These are phyloP conservation scores for Vanrija pseudolonga DNA, from an alignment of 1,284 basidiomycete genomes.

Conservation along the genomic window DNA sequence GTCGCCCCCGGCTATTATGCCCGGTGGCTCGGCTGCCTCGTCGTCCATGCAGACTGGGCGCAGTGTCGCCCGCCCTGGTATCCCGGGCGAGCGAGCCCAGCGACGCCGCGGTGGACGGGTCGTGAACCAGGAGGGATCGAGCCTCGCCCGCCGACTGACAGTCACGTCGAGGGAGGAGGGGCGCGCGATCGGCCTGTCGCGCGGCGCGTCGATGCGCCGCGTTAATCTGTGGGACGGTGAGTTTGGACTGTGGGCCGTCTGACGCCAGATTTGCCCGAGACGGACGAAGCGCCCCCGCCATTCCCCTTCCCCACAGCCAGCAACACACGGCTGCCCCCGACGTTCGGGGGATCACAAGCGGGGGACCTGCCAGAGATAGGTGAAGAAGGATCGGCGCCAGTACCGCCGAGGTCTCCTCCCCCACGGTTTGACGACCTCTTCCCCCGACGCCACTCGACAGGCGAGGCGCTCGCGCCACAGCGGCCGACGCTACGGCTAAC, in stretches of 20 bases:
- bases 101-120: conserved; percentile 1
- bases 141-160: conserved; percentile 19
- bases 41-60: too few relatives aligned
- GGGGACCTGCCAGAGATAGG: neutral
- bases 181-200: conserved; percentile 33
- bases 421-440: neutral
- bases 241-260: conserved; percentile 5
- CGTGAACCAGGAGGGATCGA: neutral
- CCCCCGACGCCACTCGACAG: too few relatives aligned
- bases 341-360: conserved; percentile 20
- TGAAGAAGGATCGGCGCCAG: neutral
- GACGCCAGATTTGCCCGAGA: conserved; percentile 34
- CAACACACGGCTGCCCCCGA: conserved; percentile 27
- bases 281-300: conserved; percentile 39
- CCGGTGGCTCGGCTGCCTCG: conserved; percentile 16
- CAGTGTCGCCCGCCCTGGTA: too few relatives aligned
- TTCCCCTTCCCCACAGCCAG: conserved; percentile 39
- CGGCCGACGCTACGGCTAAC: too few relatives aligned
- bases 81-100: too few relatives aligned
- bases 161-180: conserved; percentile 40
- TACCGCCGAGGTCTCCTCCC: neutral
- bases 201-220: conserved; percentile 44
- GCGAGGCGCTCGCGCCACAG: too few relatives aligned
- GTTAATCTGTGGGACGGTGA: conserved; percentile 46
- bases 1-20: conserved; percentile 38